Conservation (phyloP, 345 rosid species). For the Ceriops zippeliana region DNA sequence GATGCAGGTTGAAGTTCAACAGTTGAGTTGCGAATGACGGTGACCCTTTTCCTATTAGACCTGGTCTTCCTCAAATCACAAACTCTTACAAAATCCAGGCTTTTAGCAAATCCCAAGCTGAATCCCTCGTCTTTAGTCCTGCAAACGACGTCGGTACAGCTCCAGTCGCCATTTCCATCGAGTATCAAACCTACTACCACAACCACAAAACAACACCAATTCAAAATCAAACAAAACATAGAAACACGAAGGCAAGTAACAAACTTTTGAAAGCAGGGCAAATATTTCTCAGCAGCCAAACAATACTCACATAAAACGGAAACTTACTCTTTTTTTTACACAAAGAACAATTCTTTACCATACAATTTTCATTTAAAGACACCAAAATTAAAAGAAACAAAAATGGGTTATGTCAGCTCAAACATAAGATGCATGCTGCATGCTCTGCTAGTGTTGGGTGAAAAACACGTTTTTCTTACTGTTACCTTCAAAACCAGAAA, state of each 20-base stretch:
- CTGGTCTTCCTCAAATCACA: slow-evolving; percentile 52
- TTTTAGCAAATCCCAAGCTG: slow-evolving; percentile 55
- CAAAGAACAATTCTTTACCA: too few relatives aligned
- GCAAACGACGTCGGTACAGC: slow-evolving; percentile 60
- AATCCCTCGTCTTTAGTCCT: slow-evolving; percentile 55
- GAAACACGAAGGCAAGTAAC: not conserved
- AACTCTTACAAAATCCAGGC: slow-evolving; percentile 60
- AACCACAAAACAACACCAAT: not conserved
- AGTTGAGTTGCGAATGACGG: slow-evolving; percentile 57
- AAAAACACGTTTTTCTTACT: too few relatives aligned
- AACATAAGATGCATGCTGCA: too few relatives aligned
- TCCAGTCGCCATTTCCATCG: slow-evolving; percentile 67
- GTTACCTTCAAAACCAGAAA: too few relatives aligned
- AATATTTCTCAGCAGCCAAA: too few relatives aligned
- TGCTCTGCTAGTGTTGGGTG: too few relatives aligned
- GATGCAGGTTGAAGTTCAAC: slow-evolving; percentile 82
- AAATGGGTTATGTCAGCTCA: too few relatives aligned
- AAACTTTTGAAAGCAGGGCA: not conserved
- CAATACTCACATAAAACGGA: too few relatives aligned
- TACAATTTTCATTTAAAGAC: too few relatives aligned
- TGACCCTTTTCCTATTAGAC: slow-evolving; percentile 44
- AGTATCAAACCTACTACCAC: slow-evolving; percentile 21
- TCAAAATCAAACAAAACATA: not conserved
- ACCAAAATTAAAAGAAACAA: too few relatives aligned
- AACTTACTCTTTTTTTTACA: too few relatives aligned